These are phyloP conservation scores for Astraeus odoratus DNA, from an alignment of 768 basidiomycete species.

Conservation along the genomic window DNA sequence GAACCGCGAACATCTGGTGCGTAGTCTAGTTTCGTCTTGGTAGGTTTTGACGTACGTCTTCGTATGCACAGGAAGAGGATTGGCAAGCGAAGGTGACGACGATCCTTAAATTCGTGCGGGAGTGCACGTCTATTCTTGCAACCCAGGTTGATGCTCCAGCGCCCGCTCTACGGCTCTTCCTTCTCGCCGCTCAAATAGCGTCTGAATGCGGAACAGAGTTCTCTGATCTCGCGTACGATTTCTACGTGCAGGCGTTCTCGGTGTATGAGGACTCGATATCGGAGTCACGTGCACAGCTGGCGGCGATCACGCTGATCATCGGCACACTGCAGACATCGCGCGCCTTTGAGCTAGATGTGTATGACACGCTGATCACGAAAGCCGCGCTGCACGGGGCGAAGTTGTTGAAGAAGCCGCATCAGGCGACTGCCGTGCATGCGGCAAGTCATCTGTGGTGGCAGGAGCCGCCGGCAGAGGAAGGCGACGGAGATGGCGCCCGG, in stretches of 20 bases:
- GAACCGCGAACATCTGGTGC: constrained; percentile 62
- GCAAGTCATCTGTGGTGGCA: constrained; percentile 99
- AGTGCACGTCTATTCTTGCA: constrained; percentile 87
- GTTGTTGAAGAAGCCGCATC: constrained; percentile 96
- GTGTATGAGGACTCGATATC: constrained; percentile 98
- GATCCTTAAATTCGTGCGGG: constrained; percentile 91
- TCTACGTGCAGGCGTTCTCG: constrained; percentile 96
- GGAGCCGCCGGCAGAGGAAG: constrained; percentile 41
- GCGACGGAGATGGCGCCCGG: constrained; percentile 29
- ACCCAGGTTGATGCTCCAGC: constrained; percentile 88
- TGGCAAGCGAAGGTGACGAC: constrained; percentile 83
- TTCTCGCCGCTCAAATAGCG: constrained; percentile 90
- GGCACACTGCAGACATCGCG: constrained; percentile 81
- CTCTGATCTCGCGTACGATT: constrained; percentile 94
- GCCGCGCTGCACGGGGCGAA: constrained; percentile 97
- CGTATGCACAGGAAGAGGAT: constrained; percentile 70
- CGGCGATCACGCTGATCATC: constrained; percentile 95
- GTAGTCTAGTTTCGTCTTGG: neutral
- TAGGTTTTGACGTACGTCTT: neutral
- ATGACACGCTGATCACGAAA: constrained; percentile 96
- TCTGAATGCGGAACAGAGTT: constrained; percentile 92
- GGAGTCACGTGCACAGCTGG: constrained; percentile 90
- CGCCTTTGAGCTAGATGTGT: constrained; percentile 93
- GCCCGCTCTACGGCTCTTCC: constrained; percentile 91
- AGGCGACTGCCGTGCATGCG: constrained; percentile 87